These are phyloP conservation scores for Helminthosporium solani DNA, from an alignment of 2,329 filamentous ascomycete species.

Conservation along the genomic window DNA sequence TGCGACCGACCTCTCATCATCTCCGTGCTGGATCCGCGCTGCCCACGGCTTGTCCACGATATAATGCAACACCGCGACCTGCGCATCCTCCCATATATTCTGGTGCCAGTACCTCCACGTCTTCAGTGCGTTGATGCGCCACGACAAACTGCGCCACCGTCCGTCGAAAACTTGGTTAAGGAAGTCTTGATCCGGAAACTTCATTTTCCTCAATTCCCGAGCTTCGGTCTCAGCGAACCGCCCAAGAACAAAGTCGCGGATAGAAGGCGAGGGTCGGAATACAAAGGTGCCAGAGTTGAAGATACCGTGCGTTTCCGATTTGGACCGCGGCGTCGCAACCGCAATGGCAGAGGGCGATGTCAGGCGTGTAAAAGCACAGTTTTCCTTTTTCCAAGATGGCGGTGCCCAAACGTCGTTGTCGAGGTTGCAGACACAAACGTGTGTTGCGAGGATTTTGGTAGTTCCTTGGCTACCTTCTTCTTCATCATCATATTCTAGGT, in stretches of 20 bases:
- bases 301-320: constrained; percentile 45
- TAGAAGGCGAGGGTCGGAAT: constrained; percentile 45
- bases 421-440: constrained; percentile 56
- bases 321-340: constrained; percentile 27
- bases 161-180: constrained; percentile 51
- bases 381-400: constrained; percentile 48
- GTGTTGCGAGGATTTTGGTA: constrained; percentile 52
- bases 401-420: constrained; percentile 54
- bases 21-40: constrained; percentile 35
- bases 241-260: constrained; percentile 45
- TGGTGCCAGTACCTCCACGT: constrained; percentile 56
- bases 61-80: constrained; percentile 53
- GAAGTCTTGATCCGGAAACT: constrained; percentile 58
- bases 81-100: constrained; percentile 53
- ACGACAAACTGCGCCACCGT: constrained; percentile 49
- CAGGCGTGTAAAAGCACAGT: constrained; percentile 52
- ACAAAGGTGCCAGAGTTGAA: constrained; percentile 57
- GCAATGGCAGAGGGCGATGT: constrained; percentile 36
- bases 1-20: constrained; percentile 22
- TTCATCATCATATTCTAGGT: constrained; percentile 13
- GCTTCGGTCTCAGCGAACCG: constrained; percentile 44
- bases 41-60: constrained; percentile 60
- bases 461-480: too few species aligned
- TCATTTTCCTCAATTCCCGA: constrained; percentile 44
- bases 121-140: constrained; percentile 57